A percentile compares a stretch with the other conserved stretches of the same genome.
These are phyloP conservation scores for Butyriboletus loyo DNA, from an alignment of 768 basidiomycete genomes.

Conservation along the genomic window DNA sequence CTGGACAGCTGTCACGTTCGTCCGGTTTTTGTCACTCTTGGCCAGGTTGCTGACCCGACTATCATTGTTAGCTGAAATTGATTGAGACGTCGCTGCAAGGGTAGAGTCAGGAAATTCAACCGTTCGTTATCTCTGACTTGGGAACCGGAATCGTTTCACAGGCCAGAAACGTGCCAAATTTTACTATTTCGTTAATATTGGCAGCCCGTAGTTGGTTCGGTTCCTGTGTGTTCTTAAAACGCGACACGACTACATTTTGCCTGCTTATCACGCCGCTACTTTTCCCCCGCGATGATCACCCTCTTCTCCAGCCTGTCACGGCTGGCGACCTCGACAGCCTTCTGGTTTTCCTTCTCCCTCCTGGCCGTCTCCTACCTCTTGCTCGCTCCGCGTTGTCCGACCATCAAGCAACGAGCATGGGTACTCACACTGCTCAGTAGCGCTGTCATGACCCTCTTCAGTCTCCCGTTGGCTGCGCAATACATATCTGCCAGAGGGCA, in stretches of 20 bases:
- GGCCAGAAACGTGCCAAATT: slow-evolving; percentile 24
- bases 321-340: slow-evolving; percentile 21
- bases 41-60: not conserved
- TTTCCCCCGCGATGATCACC: slow-evolving; percentile 22
- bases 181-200: slow-evolving; percentile 10
- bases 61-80: not conserved
- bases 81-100: slow-evolving; percentile 9
- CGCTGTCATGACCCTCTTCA: slow-evolving; percentile 38
- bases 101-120: slow-evolving; percentile 4
- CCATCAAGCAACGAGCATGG: slow-evolving; percentile 46
- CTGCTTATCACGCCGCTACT: slow-evolving; percentile 20
- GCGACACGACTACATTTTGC: slow-evolving; percentile 7
- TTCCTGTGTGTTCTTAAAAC: slow-evolving; percentile 23
- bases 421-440: slow-evolving; percentile 43
- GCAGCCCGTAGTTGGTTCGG: slow-evolving; percentile 9
- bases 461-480: slow-evolving; percentile 39
- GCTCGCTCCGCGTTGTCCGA: slow-evolving; percentile 29
- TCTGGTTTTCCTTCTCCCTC: slow-evolving; percentile 16
- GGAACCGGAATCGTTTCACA: slow-evolving; percentile 22
- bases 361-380: slow-evolving; percentile 29
- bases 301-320: slow-evolving; percentile 16
- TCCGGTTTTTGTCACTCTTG: not conserved
- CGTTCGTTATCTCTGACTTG: slow-evolving; percentile 16
- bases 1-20: slow-evolving; percentile 17
- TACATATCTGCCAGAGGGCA: slow-evolving; percentile 25